These are phyloP conservation scores for Phyllosticta citribraziliensis DNA, from an alignment of 2,329 filamentous ascomycete genomes.

Conservation along the genomic window DNA sequence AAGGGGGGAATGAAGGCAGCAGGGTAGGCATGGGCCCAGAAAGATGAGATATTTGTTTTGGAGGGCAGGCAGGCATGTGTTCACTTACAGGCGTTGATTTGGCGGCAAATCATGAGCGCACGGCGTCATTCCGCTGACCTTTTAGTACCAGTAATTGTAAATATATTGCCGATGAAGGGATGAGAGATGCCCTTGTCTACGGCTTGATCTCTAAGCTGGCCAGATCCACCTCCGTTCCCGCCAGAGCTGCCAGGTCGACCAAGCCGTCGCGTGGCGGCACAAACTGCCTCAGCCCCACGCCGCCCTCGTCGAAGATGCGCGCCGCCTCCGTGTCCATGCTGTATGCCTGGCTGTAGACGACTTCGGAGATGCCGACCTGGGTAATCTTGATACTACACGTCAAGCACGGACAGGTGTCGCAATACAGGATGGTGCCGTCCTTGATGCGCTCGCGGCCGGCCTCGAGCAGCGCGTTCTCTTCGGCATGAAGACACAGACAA, in stretches of 20 bases:
- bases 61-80: neutral
- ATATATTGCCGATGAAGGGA: neutral
- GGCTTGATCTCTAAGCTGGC: neutral
- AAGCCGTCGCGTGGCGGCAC: conserved; percentile 8
- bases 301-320: conserved; percentile 70
- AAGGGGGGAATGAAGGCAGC: conserved; percentile 11
- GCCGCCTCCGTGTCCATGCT: conserved; percentile 83
- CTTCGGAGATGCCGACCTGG: conserved; percentile 90
- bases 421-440: conserved; percentile 76
- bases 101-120: neutral
- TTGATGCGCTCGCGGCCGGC: conserved; percentile 84
- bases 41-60: neutral
- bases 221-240: neutral
- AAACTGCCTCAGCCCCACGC: conserved; percentile 79
- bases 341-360: conserved; percentile 88
- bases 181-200: neutral
- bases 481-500: conserved; percentile 93
- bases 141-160: neutral
- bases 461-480: conserved; percentile 93
- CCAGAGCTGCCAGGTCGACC: neutral
- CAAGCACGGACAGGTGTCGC: conserved; percentile 91
- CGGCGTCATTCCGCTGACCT: neutral
- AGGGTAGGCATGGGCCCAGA: conserved; percentile 29
- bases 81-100: neutral
- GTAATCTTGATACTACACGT: conserved; percentile 98